Percentiles rank a stretch among this genome's conserved stretches.
phyloP scores from a whole-genome alignment of 225 moss, liverwort and hornwort genomes.

The Anthoceros angustus region DNA sequence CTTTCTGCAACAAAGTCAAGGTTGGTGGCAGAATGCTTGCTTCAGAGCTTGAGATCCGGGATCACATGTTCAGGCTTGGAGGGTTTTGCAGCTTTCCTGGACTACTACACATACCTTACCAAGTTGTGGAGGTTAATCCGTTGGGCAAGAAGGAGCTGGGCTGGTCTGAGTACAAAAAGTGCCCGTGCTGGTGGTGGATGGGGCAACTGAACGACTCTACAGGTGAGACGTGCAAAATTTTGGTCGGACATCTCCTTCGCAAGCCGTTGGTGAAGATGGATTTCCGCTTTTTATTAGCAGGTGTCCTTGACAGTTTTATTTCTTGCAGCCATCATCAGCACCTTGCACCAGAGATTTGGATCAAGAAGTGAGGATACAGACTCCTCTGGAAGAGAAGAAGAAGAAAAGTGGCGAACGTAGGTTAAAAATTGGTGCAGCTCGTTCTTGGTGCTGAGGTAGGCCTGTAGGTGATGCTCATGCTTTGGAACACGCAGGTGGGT shows the following conservation, averaged over 20 bases:
- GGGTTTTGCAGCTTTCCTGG: constrained; percentile 58
- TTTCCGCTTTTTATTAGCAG: too few species aligned
- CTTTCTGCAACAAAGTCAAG: constrained; percentile 99
- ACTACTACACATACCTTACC: constrained; percentile 76
- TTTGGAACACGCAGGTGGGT: constrained; percentile 54
- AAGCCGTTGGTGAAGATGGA: too few species aligned
- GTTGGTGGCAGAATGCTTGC: constrained; percentile 13
- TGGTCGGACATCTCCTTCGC: too few species aligned
- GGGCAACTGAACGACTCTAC: constrained; percentile 85
- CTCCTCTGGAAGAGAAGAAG: constrained; percentile 32
- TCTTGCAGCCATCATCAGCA: constrained; percentile 63
- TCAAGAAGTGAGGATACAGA: constrained; percentile 11
- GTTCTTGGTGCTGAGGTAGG: background rate
- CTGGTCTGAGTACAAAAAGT: constrained; percentile 98
- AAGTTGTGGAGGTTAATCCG: constrained; percentile 91
- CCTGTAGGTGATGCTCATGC: background rate
- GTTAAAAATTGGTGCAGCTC: background rate
- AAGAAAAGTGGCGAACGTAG: constrained; percentile 88
- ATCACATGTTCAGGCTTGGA: too few species aligned
- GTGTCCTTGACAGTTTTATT: too few species aligned
- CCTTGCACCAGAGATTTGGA: constrained; percentile 31
- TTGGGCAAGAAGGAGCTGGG: constrained; percentile 84
- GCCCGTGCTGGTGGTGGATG: constrained; percentile 85
- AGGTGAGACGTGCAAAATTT: constrained; percentile 16
- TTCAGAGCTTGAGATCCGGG: too few species aligned